Evolutionary conservation across 306 rosid genomes (phyloP).

Genomic region (Dalbergia cochinchinensis): DNA sequence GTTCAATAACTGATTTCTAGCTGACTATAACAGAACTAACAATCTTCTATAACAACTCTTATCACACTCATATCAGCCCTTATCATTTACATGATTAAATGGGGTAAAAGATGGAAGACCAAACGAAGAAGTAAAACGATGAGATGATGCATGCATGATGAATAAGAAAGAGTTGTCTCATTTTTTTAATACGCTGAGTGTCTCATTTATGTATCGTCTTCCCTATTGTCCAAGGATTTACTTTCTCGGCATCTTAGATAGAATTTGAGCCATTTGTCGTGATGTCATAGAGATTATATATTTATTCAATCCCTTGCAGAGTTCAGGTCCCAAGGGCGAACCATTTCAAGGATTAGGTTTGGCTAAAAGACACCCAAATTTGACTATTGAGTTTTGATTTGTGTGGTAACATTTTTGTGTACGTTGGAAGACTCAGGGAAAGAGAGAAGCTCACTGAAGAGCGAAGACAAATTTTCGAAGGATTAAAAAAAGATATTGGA

Average conservation of each 20-base stretch:
- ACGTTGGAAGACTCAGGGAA: slow-evolving; percentile 40
- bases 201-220: slow-evolving; percentile 40
- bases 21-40: no score
- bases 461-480: slow-evolving; percentile 84
- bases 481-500: slow-evolving; percentile 59
- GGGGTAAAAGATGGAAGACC: no score
- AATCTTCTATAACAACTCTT: no score
- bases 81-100: no score
- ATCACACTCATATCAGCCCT: no score
- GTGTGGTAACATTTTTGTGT: slow-evolving; percentile 47
- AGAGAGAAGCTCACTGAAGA: slow-evolving; percentile 45
- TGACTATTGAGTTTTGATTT: slow-evolving; percentile 49
- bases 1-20: no score
- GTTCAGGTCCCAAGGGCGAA: slow-evolving; percentile 64
- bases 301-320: slow-evolving; percentile 32
- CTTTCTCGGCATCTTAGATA: slow-evolving; percentile 58
- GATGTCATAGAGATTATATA: slow-evolving; percentile 30
- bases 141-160: no score
- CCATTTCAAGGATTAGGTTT: slow-evolving; percentile 63
- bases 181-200: no score
- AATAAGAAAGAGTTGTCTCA: no score
- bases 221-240: slow-evolving; percentile 56
- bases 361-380: slow-evolving; percentile 58
- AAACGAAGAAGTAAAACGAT: no score
- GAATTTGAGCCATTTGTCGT: slow-evolving; percentile 63